Evolutionary conservation across 257 asterid genomes (phyloP), one percentile per base, ranked within the genome.

Genomic region (Solanum pinnatisectum): DNA sequence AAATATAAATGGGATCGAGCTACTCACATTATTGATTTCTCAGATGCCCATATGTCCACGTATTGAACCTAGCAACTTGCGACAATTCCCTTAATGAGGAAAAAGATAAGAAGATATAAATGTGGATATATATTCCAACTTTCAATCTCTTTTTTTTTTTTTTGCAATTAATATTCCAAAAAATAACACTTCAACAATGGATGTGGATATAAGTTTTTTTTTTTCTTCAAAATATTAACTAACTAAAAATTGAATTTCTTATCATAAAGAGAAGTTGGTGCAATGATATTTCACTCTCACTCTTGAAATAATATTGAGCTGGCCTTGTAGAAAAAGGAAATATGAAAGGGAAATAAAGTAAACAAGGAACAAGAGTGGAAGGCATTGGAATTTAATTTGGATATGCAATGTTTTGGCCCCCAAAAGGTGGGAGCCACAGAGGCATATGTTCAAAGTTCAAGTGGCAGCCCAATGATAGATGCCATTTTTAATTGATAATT

Each of bases 301-400:
- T 5, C 27, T 46, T 27, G 25, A 81, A 92, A 85, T 90, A 91
- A 87, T 89, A 86, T 88, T 87, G 88, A 84, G 70, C 73, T 5
- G 85, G 74, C 89, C 67, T 52, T 71, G 46, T 87, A 10, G 33
- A 87, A 70, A 86, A 16, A 15, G 40, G 14, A 60, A 16, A 78
- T 25, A 60, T 78, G 8, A 77, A 76, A 81, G 81, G 49, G 42
- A 30, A 67, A 74, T 22, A 72, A 73, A 30, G 63, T 12, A 76
- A 85, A 27, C 65, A 82, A 59, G 40, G 40, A 49, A 39, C 39
- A 79, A 32, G 63, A 49, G 18, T 59, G 18, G 46, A 82, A 49
- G 83, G 70, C 9, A 46, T 46, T 44, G 85, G 40, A 79, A 27
- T 36, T 36, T 60, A 60, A 60, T 60, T 81, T 78, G 85, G 89